These are phyloP conservation scores for Candida koratica DNA, from an alignment of 805 yeast genomes.

Conservation along the genomic window DNA sequence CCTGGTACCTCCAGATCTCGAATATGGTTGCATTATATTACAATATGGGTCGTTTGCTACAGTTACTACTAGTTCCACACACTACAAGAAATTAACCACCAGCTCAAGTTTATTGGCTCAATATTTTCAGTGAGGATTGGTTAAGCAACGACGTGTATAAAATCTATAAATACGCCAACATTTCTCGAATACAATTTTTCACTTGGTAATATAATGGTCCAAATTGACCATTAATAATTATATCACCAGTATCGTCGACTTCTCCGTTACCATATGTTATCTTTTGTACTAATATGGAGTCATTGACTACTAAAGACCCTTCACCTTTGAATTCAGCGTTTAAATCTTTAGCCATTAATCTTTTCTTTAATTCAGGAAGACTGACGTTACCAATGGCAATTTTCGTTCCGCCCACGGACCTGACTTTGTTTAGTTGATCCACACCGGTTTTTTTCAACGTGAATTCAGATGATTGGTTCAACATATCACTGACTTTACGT, in stretches of 20 bases:
- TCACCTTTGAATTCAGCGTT: slow-evolving; percentile 89
- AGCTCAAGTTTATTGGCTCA: too few species aligned
- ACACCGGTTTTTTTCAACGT: slow-evolving; percentile 17
- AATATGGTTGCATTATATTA: slow-evolving; percentile 40
- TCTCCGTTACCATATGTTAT: slow-evolving; percentile 38
- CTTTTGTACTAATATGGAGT: slow-evolving; percentile 69
- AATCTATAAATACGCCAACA: slow-evolving; percentile 61
- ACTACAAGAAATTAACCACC: too few species aligned
- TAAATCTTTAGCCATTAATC: slow-evolving; percentile 54
- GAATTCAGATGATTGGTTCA: slow-evolving; percentile 30
- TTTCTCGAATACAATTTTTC: slow-evolving; percentile 62
- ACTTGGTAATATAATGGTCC: slow-evolving; percentile 75
- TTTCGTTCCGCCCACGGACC: slow-evolving; percentile 20
- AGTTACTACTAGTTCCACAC: too few species aligned
- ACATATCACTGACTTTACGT: slow-evolving; percentile 20
- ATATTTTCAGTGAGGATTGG: background rate
- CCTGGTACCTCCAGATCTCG: slow-evolving; percentile 47
- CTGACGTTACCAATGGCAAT: slow-evolving; percentile 86
- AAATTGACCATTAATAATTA: slow-evolving; percentile 80
- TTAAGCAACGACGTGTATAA: too few species aligned
- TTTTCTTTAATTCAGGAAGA: slow-evolving; percentile 71
- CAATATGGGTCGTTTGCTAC: background rate
- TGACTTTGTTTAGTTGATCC: slow-evolving; percentile 4
- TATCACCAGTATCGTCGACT: slow-evolving; percentile 65
- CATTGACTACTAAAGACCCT: slow-evolving; percentile 85